Base-by-base conservation (phyloP, 2,329 filamentous ascomycete genomes). In the Coleophoma eucalyptorum region DNA sequence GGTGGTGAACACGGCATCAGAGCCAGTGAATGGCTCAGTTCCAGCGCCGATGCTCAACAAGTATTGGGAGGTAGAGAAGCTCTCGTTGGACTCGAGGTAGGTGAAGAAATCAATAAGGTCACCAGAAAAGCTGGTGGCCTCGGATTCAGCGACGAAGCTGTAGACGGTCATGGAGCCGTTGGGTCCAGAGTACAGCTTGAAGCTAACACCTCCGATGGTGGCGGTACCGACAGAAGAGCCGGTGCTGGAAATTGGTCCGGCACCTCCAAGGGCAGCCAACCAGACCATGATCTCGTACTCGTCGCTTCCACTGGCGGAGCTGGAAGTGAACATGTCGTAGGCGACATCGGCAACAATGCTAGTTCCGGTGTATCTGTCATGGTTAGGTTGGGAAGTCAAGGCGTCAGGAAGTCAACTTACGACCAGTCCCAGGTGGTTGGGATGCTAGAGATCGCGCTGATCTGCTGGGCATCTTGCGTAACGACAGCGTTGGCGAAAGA, bases 211-310 rank as follows among this genome's bases (percentile, higher is more conserved):
- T 37, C 65, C 78, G 50, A 86, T 71, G 12, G 70, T 79, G 12
- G 76, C 70, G 1, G 73, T 81, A 3, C 76, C 79, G 55, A 84
- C 71, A 5, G 78, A 58, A 16, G 67, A 69, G 46, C 80, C 80
- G 32, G 72, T 76, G 49, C 68, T 64, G 48, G 73, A 76, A 59
- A 85, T 81, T 20, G 80, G 79, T 5, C 80, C 79, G 2, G 78
- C 79, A 46, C 77, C 76, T 21, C 77, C 80, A 42, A 83, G 66
- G 31, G 78, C 78, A 3, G 68, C 74, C 21, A 81, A 68, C 83
- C 83, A 87, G 57, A 87, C 74, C 83, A 87, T 87, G 58, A 86
- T 71, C 66, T 86, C 83, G 61, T 80, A 84, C 58, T 80, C 70
- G n/a, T 72, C 62, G 40, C 70, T 72, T 31, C 67, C 66, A 1